phyloP scores from a whole-genome alignment of 2,329 filamentous ascomycete genomes.

The Neocucurbitaria cava region DNA sequence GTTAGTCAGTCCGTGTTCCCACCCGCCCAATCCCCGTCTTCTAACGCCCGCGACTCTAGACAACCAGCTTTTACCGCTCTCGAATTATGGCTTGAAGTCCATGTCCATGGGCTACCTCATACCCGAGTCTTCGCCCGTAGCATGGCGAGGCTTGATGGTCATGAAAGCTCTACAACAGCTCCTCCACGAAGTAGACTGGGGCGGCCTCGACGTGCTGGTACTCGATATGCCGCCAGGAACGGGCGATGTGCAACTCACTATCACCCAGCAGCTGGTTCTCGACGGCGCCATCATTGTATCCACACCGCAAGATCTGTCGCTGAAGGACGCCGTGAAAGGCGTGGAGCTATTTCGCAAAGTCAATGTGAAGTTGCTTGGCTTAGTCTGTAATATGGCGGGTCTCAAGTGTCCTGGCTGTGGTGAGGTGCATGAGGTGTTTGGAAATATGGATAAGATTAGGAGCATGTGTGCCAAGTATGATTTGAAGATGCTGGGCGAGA shows the following conservation, averaged over 20 bases:
- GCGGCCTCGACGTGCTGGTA: constrained; percentile 83
- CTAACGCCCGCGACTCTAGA: constrained; percentile 55
- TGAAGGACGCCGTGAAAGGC: constrained; percentile 90
- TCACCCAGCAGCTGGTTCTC: constrained; percentile 90
- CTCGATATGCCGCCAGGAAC: constrained; percentile 93
- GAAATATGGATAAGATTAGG: constrained; percentile 77
- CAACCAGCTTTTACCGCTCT: constrained; percentile 83
- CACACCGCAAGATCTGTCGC: constrained; percentile 90
- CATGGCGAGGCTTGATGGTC: constrained; percentile 96
- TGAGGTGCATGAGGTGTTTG: constrained; percentile 47
- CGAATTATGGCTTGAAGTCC: constrained; percentile 93
- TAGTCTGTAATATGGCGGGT: constrained; percentile 64
- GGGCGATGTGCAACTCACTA: constrained; percentile 94
- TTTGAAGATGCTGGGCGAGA: constrained; percentile 84
- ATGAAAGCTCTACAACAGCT: constrained; percentile 97
- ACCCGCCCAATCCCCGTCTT: background rate
- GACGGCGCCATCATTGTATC: constrained; percentile 88
- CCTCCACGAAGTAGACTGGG: constrained; percentile 95
- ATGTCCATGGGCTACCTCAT: constrained; percentile 99
- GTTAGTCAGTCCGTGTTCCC: constrained; percentile 63
- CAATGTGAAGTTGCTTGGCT: constrained; percentile 77
- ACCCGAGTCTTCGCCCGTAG: constrained; percentile 78
- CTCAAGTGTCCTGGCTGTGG: constrained; percentile 60
- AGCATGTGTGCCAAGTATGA: constrained; percentile 75
- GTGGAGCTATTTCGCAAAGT: constrained; percentile 93